Percentiles rank a stretch among this genome's conserved stretches.
These are phyloP conservation scores for Infundibulicybe gibba DNA, from an alignment of 768 basidiomycete species.

Conservation along the genomic window DNA sequence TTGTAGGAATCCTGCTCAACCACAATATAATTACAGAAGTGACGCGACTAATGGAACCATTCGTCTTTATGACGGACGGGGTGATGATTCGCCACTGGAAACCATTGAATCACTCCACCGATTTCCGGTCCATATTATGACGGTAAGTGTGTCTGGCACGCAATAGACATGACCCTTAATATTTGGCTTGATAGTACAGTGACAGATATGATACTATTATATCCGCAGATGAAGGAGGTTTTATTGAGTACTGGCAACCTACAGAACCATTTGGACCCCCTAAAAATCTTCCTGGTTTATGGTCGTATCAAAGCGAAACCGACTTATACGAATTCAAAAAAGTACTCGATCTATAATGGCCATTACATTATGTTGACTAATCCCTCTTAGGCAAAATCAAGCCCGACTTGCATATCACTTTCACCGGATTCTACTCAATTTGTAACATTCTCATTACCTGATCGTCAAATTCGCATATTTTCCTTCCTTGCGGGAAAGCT, in stretches of 20 bases:
- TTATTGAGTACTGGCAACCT: constrained; percentile 96
- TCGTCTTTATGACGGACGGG: constrained; percentile 90
- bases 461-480: constrained; percentile 93
- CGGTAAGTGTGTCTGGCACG: constrained; percentile 45
- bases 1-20: background rate
- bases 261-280: constrained; percentile 85
- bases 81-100: constrained; percentile 73
- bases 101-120: constrained; percentile 78
- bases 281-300: constrained; percentile 71
- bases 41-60: constrained; percentile 74
- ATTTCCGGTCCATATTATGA: constrained; percentile 87
- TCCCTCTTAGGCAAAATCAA: constrained; percentile 72
- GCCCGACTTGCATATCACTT: constrained; percentile 87
- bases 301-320: constrained; percentile 89
- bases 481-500: constrained; percentile 88
- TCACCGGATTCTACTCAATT: constrained; percentile 90
- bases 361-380: background rate
- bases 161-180: constrained; percentile 3
- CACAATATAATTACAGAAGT: constrained; percentile 47
- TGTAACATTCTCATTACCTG: constrained; percentile 89
- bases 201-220: constrained; percentile 88
- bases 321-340: constrained; percentile 99
- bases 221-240: constrained; percentile 92
- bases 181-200: constrained; percentile 61
- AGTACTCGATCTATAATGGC: constrained; percentile 32